phyloP scores from a whole-genome alignment of 2,329 filamentous ascomycete species.

The Chalaropsis thielavioides region DNA sequence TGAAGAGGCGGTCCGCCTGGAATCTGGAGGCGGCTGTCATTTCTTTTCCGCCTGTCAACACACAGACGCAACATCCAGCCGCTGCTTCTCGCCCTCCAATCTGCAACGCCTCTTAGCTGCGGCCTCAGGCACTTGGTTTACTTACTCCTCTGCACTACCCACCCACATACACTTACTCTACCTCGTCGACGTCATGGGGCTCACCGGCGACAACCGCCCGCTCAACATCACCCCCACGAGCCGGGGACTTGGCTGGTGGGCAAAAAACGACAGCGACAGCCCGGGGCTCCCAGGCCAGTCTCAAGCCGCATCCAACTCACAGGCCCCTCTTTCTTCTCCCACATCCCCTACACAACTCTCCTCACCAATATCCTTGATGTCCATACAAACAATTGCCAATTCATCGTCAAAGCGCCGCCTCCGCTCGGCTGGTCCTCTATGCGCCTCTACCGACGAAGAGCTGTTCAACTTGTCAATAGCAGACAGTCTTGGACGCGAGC shows the following conservation, averaged over 20 bases:
- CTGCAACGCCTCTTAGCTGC: too few species aligned
- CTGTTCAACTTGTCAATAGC: slow-evolving; percentile 42
- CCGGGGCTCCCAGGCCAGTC: slow-evolving; percentile 3
- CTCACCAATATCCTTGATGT: slow-evolving; percentile 29
- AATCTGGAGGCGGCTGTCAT: neutral
- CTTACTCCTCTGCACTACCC: too few species aligned
- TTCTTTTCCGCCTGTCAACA: neutral
- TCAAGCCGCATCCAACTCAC: neutral
- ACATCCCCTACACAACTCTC: neutral
- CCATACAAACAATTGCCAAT: slow-evolving; percentile 28
- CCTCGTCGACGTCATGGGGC: slow-evolving; percentile 7
- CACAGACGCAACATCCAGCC: too few species aligned
- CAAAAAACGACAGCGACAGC: neutral
- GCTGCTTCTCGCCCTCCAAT: too few species aligned
- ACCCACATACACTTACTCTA: neutral
- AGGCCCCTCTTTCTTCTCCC: slow-evolving; percentile 19
- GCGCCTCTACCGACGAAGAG: slow-evolving; percentile 32
- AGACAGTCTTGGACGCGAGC: slow-evolving; percentile 30
- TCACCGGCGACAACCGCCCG: slow-evolving; percentile 14
- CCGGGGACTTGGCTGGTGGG: slow-evolving; percentile 14
- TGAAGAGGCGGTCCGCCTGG: too few species aligned
- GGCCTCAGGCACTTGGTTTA: too few species aligned
- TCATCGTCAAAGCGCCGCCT: neutral
- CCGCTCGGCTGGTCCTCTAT: slow-evolving; percentile 1
- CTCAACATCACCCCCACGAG: slow-evolving; percentile 11